These are phyloP conservation scores for Arthroderma uncinatum DNA, from an alignment of 2,329 filamentous ascomycete species.

Conservation along the genomic window DNA sequence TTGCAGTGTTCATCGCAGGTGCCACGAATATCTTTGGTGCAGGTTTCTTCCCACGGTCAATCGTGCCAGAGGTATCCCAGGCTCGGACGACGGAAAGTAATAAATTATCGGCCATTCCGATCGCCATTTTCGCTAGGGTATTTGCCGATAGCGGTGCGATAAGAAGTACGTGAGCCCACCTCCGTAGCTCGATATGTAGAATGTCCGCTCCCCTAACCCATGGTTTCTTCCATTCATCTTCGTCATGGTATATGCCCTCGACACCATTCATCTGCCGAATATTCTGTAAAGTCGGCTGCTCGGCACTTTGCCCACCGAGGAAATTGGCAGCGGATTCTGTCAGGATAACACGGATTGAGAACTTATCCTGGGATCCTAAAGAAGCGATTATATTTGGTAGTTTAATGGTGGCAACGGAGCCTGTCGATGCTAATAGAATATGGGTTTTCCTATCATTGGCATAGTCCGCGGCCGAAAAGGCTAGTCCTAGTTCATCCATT, in stretches of 20 bases:
- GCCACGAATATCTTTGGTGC: conserved; percentile 57
- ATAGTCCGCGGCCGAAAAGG: conserved; percentile 7
- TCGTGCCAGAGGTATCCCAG: conserved; percentile 59
- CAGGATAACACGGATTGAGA: conserved; percentile 78
- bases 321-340: conserved; percentile 65
- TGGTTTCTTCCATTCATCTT: conserved; percentile 69
- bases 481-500: conserved; percentile 3
- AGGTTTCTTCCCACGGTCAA: conserved; percentile 27
- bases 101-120: conserved; percentile 67
- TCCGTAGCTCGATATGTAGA: conserved; percentile 77
- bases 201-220: conserved; percentile 74
- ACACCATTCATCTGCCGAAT: conserved; percentile 57
- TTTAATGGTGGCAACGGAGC: conserved; percentile 84
- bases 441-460: conserved; percentile 15
- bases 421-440: conserved; percentile 50
- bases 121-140: conserved; percentile 68
- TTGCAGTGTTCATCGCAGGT: conserved; percentile 71
- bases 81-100: conserved; percentile 64
- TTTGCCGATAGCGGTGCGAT: conserved; percentile 78
- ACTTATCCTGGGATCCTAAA: conserved; percentile 30
- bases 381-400: conserved; percentile 51
- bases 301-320: conserved; percentile 59
- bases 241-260: conserved; percentile 68
- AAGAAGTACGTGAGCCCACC: conserved; percentile 70
- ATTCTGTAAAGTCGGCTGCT: conserved; percentile 59